These are phyloP conservation scores for Periconia macrospinosa DNA, from an alignment of 2,329 filamentous ascomycete species.

Conservation along the genomic window DNA sequence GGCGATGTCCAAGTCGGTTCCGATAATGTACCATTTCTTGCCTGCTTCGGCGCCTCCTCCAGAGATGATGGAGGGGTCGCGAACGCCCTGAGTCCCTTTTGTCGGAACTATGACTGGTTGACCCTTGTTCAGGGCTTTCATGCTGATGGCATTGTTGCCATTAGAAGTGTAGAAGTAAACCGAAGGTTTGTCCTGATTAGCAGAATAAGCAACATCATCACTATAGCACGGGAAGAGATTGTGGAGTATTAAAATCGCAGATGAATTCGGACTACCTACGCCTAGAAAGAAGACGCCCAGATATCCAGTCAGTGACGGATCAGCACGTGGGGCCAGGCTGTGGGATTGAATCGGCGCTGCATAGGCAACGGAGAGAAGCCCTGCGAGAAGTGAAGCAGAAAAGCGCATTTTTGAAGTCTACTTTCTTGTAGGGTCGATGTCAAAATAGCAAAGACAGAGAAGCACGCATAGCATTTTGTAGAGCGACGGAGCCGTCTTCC, in stretches of 20 bases:
- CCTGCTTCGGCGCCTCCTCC: slow-evolving; percentile 52
- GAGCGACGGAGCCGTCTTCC: neutral
- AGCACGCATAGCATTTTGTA: neutral
- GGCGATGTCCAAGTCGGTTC: slow-evolving; percentile 57
- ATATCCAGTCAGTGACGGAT: slow-evolving; percentile 52
- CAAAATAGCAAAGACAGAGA: neutral
- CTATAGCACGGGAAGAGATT: neutral
- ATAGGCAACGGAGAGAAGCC: slow-evolving; percentile 14
- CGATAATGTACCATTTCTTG: slow-evolving; percentile 59
- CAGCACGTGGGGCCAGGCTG: slow-evolving; percentile 26
- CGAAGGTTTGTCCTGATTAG: slow-evolving; percentile 47
- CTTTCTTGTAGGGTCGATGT: neutral
- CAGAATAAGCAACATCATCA: neutral
- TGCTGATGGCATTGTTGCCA: slow-evolving; percentile 54
- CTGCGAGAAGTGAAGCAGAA: slow-evolving; percentile 10
- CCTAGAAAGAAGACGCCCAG: slow-evolving; percentile 60
- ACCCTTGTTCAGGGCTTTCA: slow-evolving; percentile 54
- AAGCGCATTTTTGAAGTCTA: slow-evolving; percentile 15
- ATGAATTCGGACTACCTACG: neutral
- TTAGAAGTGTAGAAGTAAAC: slow-evolving; percentile 60
- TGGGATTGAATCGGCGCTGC: slow-evolving; percentile 20
- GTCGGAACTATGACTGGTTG: slow-evolving; percentile 53
- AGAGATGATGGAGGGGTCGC: slow-evolving; percentile 55
- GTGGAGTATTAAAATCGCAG: neutral
- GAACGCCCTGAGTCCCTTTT: slow-evolving; percentile 55